A percentile compares a stretch with the other conserved stretches of the same genome.
phyloP scores from a whole-genome alignment of 169 alveolate species.

The Toxoplasma gondii region DNA sequence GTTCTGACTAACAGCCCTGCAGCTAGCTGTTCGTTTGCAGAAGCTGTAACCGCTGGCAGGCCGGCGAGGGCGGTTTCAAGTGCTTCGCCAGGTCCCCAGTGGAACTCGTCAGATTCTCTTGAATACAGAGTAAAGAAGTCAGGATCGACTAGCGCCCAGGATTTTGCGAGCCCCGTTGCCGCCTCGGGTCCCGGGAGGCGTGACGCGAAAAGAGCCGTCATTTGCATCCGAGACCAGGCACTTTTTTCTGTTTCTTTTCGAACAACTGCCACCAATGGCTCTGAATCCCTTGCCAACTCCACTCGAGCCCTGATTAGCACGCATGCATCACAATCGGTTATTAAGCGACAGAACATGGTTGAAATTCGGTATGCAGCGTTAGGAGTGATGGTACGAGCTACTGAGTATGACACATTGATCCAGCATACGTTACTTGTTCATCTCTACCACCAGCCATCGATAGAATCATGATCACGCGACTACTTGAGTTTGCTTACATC shows the following conservation, averaged over 20 bases:
- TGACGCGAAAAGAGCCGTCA: slow-evolving; percentile 2
- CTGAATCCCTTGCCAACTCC: slow-evolving; percentile 8
- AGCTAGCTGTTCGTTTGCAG: slow-evolving; percentile 21
- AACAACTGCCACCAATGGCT: background rate
- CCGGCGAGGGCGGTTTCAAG: background rate
- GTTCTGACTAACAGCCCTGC: background rate
- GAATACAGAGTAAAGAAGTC: background rate
- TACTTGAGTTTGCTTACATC: background rate
- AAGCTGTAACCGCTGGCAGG: background rate
- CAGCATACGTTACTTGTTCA: too few relatives aligned
- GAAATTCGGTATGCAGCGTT: too few relatives aligned
- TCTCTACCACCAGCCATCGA: too few relatives aligned
- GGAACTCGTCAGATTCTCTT: background rate
- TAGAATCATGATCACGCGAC: too few relatives aligned
- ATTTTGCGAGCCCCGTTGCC: background rate
- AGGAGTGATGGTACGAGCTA: too few relatives aligned
- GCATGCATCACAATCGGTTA: background rate
- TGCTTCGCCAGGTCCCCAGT: background rate
- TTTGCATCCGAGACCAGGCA: slow-evolving; percentile 2
- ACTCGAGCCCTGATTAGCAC: background rate
- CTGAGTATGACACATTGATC: too few relatives aligned
- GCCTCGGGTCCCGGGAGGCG: background rate
- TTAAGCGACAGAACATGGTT: too few relatives aligned
- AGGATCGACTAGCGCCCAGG: slow-evolving; percentile 29
- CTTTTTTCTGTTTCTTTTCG: slow-evolving; percentile 20